Base-by-base conservation (phyloP, 2,329 filamentous ascomycete species). In the Pseudocercospora crystallina region DNA sequence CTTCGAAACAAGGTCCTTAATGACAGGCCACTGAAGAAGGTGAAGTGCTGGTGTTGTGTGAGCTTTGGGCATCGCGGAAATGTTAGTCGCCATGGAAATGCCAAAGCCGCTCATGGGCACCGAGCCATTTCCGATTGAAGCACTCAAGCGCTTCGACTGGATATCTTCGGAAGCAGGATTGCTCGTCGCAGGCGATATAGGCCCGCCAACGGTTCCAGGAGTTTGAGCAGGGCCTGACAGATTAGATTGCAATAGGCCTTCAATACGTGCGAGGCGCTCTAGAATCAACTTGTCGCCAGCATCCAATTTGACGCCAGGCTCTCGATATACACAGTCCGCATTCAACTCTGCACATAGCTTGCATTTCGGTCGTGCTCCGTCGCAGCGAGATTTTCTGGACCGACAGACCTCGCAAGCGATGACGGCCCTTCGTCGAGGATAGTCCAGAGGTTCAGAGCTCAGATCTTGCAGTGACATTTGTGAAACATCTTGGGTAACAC, bases 251-350 rank as follows among this genome's bases (percentile, higher is more conserved):
- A 94, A 76, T 38, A 94, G 74, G 43, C 79, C 86, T 69, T 94
- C 89, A 62, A 94, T 91, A 46, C 86, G 83, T 61, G 80, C 83
- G 32, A 94, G 76, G 49, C 86, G 85, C 66, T 92, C 89, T 33
- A 94, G 74, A 54, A 94, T 94, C 49, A 94, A 76, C 72, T 91
- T 92, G 74, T 92, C 89, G 58, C 89, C 89, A 32, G 88, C 87
- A 67, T 94, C 89, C 8, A 94, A 80, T 72, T 94, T 94, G 75
- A 92, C 89, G 2, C 88, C 88, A 5, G 89, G 89, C 67, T 94
- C 89, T 57, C 89, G 82, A 69, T 94, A 94, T 58, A 91, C 80
- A 69, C 89, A 94, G 57, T 92, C 87, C 38, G 87, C 89, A 47
- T 88, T 87, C 35, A 92, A 76, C 67, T 92, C 89, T 8, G 85